Base-by-base conservation (phyloP, 2,329 filamentous ascomycete species). In the Magnaporthales sp. region DNA sequence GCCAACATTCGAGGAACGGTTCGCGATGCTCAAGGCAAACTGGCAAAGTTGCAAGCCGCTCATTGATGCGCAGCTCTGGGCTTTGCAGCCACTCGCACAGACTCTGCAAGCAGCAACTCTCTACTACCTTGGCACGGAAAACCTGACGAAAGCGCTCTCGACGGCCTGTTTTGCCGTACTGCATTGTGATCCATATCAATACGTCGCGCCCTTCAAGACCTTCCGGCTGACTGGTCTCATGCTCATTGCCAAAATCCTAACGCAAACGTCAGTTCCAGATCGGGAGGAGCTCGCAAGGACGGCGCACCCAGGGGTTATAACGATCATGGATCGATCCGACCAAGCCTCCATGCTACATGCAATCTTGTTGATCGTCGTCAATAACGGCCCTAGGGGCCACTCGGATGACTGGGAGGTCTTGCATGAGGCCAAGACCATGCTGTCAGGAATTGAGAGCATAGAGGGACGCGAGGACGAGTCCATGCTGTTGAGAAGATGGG, bases 321-420 rank as follows among this genome's bases (percentile, higher is more conserved):
- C 70, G 1, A 69, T 69, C 9, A 70, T 86, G 22, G 72, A 73
- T 4, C 76, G 78, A 19, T 79, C 83, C 10, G 84, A 87, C 67
- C 83, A 84, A 68, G 78, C 84, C 3, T 82, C 80, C 10, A 74
- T 86, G 64, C 83, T 81, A 68, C 83, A 87, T 70, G 81, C 81
- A 66, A 72, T 87, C 15, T 75, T 86, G 66, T 75, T 80, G 51
- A 77, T 88, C 70, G 77, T 83, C 13, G 69, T 81, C 24, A 74
- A 77, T 31, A 78, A 80, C 62, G 79, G 76, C 1, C 78, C 79
- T 0, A 70, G 73, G 30, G 80, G 77, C 4, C 79, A 82, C 68
- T 77, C 78, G 6, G 74, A 77, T 7, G 79, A 80, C 7, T 86
- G 83, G 80, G 77, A 77, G 29, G 75, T 85, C 2, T 71, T 80